phyloP scores from a whole-genome alignment of 2,329 filamentous ascomycete genomes.

The Talaromyces sp. region DNA sequence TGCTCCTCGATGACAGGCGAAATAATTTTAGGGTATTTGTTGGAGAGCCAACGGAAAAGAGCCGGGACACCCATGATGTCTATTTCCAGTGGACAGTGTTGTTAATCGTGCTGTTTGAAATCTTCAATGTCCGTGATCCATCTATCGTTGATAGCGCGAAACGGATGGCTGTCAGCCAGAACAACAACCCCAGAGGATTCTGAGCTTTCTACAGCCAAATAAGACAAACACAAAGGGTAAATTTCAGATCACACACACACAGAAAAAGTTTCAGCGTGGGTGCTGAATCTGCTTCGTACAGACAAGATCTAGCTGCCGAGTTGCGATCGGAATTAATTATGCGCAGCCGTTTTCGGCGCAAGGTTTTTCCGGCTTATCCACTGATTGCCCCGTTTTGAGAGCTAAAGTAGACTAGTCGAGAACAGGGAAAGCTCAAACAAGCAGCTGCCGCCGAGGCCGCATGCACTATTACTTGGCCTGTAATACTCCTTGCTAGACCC shows the following conservation, averaged over 20 bases:
- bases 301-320: background rate
- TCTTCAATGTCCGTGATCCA: background rate
- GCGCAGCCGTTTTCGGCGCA: slow-evolving; percentile 10
- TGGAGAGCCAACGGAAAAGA: slow-evolving; percentile 93
- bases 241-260: background rate
- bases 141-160: background rate
- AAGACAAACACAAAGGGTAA: background rate
- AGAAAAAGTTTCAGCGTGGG: slow-evolving; percentile 8
- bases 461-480: slow-evolving; percentile 17
- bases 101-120: background rate
- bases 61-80: slow-evolving; percentile 83
- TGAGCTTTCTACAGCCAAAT: background rate
- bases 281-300: slow-evolving; percentile 11
- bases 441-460: background rate
- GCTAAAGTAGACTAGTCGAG: background rate
- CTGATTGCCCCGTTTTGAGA: background rate
- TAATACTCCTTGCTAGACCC: background rate
- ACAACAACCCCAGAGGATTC: background rate
- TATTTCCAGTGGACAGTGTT: background rate
- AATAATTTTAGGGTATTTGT: slow-evolving; percentile 97
- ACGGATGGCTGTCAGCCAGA: background rate
- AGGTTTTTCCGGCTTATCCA: slow-evolving; percentile 17
- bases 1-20: slow-evolving; percentile 84
- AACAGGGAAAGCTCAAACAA: slow-evolving; percentile 15
- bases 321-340: slow-evolving; percentile 9